Conservation (phyloP, 768 basidiomycete species). For the Floccularia luteovirens region DNA sequence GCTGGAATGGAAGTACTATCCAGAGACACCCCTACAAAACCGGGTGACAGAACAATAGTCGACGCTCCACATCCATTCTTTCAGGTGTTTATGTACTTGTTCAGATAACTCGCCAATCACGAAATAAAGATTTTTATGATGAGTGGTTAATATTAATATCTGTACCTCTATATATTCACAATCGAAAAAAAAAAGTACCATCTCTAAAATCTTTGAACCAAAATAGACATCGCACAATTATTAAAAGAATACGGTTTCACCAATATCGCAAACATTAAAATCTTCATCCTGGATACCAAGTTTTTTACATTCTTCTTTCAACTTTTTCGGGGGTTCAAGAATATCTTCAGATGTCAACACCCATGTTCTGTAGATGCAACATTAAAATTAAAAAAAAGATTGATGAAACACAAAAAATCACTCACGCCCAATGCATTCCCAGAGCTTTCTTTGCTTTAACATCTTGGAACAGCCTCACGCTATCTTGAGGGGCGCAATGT, state of each 20-base stretch:
- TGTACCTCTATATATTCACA: no score
- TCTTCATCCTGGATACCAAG: conserved; percentile 42
- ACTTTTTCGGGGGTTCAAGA: conserved; percentile 48
- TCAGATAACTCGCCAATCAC: conserved; percentile 13
- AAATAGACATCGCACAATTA: no score
- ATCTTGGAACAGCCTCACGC: conserved; percentile 61
- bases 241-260: conserved; percentile 42
- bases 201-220: no score
- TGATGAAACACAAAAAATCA: conserved; percentile 1
- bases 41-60: conserved; percentile 49
- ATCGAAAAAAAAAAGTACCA: no score
- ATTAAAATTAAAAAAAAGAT: conserved; percentile 1
- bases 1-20: conserved; percentile 17
- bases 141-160: no score
- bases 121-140: neutral
- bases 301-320: conserved; percentile 45
- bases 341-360: conserved; percentile 46
- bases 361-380: conserved; percentile 34
- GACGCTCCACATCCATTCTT: conserved; percentile 46
- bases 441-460: conserved; percentile 50
- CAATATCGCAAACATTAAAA: conserved; percentile 52
- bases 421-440: conserved; percentile 68
- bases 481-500: conserved; percentile 62
- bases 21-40: conserved; percentile 40
- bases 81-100: conserved; percentile 33